Conservation (phyloP, 805 yeast species). For the Pichia paraexigua region DNA sequence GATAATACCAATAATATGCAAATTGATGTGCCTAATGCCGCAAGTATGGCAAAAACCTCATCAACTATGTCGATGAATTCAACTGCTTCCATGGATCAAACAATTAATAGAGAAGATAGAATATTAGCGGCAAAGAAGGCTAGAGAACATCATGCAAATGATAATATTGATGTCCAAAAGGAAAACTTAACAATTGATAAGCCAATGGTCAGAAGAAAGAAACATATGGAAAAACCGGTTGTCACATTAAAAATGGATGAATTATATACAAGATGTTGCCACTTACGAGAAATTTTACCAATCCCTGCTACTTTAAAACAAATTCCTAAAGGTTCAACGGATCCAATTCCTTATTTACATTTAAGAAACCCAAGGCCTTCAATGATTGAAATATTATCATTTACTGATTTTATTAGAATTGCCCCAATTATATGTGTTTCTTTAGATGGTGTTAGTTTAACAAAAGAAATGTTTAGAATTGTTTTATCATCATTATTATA, state of each 20-base stretch:
- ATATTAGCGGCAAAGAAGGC: slow-evolving; percentile 26
- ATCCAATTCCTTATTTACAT: slow-evolving; percentile 65
- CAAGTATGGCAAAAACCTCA: slow-evolving; percentile 15
- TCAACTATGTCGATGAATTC: slow-evolving; percentile 15
- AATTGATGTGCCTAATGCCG: slow-evolving; percentile 13
- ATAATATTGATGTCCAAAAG: slow-evolving; percentile 16
- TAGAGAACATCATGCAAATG: slow-evolving; percentile 13
- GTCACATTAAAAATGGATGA: slow-evolving; percentile 48
- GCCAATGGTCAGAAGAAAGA: slow-evolving; percentile 43
- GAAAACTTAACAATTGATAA: slow-evolving; percentile 52
- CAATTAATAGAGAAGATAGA: slow-evolving; percentile 25
- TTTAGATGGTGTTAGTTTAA: slow-evolving; percentile 70
- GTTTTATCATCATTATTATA: slow-evolving; percentile 63
- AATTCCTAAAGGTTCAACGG: slow-evolving; percentile 65
- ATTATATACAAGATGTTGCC: slow-evolving; percentile 88
- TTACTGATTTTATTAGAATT: slow-evolving; percentile 79
- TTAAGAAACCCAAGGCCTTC: slow-evolving; percentile 86
- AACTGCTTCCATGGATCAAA: slow-evolving; percentile 17
- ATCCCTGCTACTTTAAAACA: slow-evolving; percentile 84
- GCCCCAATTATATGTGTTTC: slow-evolving; percentile 73
- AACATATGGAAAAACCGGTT: slow-evolving; percentile 30
- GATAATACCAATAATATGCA: slow-evolving; percentile 14
- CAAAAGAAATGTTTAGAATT: slow-evolving; percentile 68
- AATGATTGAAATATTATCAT: slow-evolving; percentile 76
- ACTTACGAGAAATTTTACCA: slow-evolving; percentile 82